Evolutionary conservation across 805 yeast genomes (phyloP).

Genomic region (Soucietia sequanensis): DNA sequence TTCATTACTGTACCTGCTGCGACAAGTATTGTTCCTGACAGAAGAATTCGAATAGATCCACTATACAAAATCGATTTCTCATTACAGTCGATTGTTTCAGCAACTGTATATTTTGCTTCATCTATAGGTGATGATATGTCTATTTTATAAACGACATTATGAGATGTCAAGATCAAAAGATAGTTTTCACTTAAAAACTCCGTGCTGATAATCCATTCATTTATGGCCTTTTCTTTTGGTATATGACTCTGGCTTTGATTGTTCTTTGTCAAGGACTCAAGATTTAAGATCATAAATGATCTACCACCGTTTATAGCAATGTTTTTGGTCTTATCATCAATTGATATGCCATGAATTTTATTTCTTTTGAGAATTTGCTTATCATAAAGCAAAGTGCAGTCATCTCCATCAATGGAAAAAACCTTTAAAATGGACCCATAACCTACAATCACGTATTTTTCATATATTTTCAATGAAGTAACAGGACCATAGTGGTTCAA

Average conservation of each 20-base stretch:
- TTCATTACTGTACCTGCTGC: conserved; percentile 95
- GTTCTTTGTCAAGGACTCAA: conserved; percentile 8
- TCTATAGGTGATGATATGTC: conserved; percentile 29
- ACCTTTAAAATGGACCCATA: conserved; percentile 67
- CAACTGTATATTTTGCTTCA: conserved; percentile 24
- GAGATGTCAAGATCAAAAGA: conserved; percentile 68
- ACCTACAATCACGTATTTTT: conserved; percentile 51
- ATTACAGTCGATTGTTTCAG: conserved; percentile 42
- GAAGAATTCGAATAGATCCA: conserved; percentile 62
- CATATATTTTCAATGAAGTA: conserved; percentile 53
- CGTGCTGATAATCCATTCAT: conserved; percentile 79
- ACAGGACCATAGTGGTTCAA: conserved; percentile 63
- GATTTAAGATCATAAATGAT: conserved; percentile 50
- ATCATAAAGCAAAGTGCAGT: conserved; percentile 32
- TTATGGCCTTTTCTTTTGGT: conserved; percentile 52
- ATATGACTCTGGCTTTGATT: no score
- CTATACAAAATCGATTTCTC: conserved; percentile 87
- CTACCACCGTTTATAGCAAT: conserved; percentile 67
- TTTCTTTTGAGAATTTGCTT: conserved; percentile 60
- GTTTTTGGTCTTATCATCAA: conserved; percentile 26
- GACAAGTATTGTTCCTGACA: conserved; percentile 45
- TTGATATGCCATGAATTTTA: conserved; percentile 77
- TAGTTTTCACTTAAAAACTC: conserved; percentile 44
- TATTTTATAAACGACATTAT: conserved; percentile 55
- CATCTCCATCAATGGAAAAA: conserved; percentile 39